Evolutionary conservation across 441 rosid species (phyloP).

Genomic region (Pelargonium fulgidum): DNA sequence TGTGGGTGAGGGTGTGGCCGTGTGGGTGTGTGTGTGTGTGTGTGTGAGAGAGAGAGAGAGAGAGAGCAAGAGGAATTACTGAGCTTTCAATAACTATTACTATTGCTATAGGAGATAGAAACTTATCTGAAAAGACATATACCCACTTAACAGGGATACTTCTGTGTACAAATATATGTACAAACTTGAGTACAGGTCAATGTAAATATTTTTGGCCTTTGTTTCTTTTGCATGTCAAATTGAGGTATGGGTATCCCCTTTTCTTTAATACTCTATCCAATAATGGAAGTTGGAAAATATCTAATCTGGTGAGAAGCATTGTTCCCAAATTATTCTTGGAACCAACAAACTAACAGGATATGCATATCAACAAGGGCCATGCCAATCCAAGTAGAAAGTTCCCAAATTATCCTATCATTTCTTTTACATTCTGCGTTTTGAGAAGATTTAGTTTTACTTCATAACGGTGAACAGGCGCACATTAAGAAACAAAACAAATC

Average conservation of each 20-base stretch:
- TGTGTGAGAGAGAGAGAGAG: too few relatives aligned
- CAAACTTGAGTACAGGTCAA: neutral
- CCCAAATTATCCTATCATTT: neutral
- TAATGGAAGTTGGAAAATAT: neutral
- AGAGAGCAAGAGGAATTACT: too few relatives aligned
- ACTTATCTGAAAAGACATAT: too few relatives aligned
- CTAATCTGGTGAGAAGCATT: neutral
- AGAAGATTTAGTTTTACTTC: neutral
- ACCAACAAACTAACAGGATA: neutral
- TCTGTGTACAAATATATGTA: neutral
- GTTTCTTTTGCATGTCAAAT: neutral
- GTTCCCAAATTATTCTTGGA: too few relatives aligned
- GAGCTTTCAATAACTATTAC: too few relatives aligned
- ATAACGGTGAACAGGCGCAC: neutral
- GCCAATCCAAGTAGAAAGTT: neutral
- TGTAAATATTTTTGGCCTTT: neutral
- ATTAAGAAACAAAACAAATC: neutral
- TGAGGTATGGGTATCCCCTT: neutral
- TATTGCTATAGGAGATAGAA: too few relatives aligned
- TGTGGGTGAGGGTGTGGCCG: too few relatives aligned
- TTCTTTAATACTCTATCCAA: neutral
- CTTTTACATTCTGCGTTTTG: neutral
- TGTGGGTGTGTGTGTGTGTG: too few relatives aligned
- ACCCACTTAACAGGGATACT: neutral
- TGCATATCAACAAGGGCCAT: neutral